A percentile compares a stretch with the other conserved stretches of the same genome.
Evolutionary conservation across 169 alveolate species (phyloP).

Genomic region (Eimeria tenella): DNA sequence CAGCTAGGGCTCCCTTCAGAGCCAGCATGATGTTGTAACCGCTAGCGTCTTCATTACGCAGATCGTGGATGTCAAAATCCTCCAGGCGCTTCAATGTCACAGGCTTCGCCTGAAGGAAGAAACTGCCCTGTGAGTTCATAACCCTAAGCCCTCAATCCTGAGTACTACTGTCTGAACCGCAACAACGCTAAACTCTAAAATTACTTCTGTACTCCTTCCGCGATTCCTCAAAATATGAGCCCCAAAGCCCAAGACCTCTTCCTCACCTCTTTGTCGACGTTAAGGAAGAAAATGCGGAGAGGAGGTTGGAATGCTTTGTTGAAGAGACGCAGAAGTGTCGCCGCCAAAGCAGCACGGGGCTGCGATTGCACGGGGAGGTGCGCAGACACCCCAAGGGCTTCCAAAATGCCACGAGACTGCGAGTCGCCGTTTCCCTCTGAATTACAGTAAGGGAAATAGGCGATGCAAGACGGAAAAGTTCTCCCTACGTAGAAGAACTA

Average conservation of each 20-base stretch:
- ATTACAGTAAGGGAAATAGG: background rate
- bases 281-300: conserved; percentile 54
- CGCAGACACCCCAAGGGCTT: conserved; percentile 24
- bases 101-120: conserved; percentile 7
- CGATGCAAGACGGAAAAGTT: background rate
- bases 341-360: conserved; percentile 47
- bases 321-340: conserved; percentile 30
- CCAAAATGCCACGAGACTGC: conserved; percentile 32
- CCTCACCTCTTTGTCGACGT: conserved; percentile 37
- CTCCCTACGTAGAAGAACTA: background rate
- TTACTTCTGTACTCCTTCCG: too few species aligned
- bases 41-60: conserved; percentile 35
- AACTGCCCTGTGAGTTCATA: background rate
- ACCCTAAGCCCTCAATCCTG: background rate
- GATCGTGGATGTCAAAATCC: conserved; percentile 60
- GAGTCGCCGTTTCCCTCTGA: background rate
- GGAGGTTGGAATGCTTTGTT: conserved; percentile 56
- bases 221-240: background rate
- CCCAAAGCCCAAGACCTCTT: background rate
- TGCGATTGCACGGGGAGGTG: background rate
- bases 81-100: conserved; percentile 52
- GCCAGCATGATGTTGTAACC: conserved; percentile 52
- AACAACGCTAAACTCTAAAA: background rate
- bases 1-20: conserved; percentile 60
- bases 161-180: background rate